These are phyloP conservation scores for Thelonectria discophora DNA, from an alignment of 2,329 filamentous ascomycete genomes.

Conservation along the genomic window DNA sequence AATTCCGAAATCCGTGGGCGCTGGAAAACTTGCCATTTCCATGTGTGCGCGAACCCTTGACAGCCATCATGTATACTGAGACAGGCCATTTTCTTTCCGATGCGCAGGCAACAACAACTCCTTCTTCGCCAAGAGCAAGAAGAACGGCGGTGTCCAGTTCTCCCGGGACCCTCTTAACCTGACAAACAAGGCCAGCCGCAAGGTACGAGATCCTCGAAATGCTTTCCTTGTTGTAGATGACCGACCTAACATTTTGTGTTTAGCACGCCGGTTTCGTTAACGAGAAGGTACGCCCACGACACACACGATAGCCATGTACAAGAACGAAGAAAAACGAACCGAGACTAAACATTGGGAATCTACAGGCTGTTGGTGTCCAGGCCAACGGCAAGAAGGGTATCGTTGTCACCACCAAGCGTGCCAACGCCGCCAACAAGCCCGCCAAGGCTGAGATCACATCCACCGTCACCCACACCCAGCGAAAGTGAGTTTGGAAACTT, in stretches of 20 bases:
- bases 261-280: slow-evolving; percentile 94
- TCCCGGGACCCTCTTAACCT: slow-evolving; percentile 95
- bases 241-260: slow-evolving; percentile 47
- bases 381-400: slow-evolving; percentile 79
- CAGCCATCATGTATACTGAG: slow-evolving; percentile 36
- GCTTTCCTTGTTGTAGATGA: not conserved
- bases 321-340: slow-evolving; percentile 21
- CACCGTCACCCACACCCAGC: slow-evolving; percentile 77
- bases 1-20: slow-evolving; percentile 1
- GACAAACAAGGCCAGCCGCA: slow-evolving; percentile 89
- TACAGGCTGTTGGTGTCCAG: slow-evolving; percentile 80
- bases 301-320: slow-evolving; percentile 23
- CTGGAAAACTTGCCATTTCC: slow-evolving; percentile 5
- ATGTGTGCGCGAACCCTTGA: slow-evolving; percentile 24
- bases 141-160: slow-evolving; percentile 83
- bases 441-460: slow-evolving; percentile 70
- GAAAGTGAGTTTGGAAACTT: slow-evolving; percentile 62
- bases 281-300: slow-evolving; percentile 74
- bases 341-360: slow-evolving; percentile 39
- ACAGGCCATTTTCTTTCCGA: slow-evolving; percentile 16
- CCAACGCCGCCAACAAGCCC: slow-evolving; percentile 76
- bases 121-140: slow-evolving; percentile 90
- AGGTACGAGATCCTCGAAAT: slow-evolving; percentile 64
- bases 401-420: slow-evolving; percentile 85
- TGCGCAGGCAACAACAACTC: slow-evolving; percentile 82